Conservation (phyloP, 164 flowering plant genomes). For the Piper longum region DNA sequence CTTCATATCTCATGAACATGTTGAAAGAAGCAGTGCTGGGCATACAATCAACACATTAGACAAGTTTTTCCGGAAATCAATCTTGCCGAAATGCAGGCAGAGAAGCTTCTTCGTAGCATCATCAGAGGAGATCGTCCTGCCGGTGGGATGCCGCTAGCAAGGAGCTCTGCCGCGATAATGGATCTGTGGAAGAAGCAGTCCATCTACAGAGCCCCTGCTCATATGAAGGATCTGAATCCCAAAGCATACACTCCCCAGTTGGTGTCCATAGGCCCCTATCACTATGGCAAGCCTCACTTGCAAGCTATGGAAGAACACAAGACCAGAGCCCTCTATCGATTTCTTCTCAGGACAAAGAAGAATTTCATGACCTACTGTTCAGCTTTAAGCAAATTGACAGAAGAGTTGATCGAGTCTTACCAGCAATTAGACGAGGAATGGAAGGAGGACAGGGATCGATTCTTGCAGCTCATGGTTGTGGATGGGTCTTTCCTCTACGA, state of each 20-base stretch:
- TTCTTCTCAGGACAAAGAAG: conserved; percentile 10
- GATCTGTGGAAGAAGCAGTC: conserved; percentile 4
- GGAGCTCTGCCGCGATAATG: neutral
- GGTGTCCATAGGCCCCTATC: conserved; percentile 14
- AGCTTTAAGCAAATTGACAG: neutral
- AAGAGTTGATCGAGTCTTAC: neutral
- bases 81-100: too few relatives aligned
- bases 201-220: conserved; percentile 4
- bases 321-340: conserved; percentile 12
- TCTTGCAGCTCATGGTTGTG: conserved; percentile 54
- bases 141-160: neutral
- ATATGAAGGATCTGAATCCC: neutral
- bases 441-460: conserved; percentile 32
- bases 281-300: conserved; percentile 12
- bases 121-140: neutral
- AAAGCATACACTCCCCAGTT: neutral
- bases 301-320: conserved; percentile 25
- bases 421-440: neutral
- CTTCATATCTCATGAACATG: too few relatives aligned
- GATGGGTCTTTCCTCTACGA: conserved; percentile 60
- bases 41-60: too few relatives aligned
- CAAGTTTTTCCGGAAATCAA: too few relatives aligned
- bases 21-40: too few relatives aligned
- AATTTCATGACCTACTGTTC: conserved; percentile 6
- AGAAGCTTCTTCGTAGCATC: too few relatives aligned